Base-by-base conservation (phyloP, 805 yeast species). In the Wickerhamiella azyma region DNA sequence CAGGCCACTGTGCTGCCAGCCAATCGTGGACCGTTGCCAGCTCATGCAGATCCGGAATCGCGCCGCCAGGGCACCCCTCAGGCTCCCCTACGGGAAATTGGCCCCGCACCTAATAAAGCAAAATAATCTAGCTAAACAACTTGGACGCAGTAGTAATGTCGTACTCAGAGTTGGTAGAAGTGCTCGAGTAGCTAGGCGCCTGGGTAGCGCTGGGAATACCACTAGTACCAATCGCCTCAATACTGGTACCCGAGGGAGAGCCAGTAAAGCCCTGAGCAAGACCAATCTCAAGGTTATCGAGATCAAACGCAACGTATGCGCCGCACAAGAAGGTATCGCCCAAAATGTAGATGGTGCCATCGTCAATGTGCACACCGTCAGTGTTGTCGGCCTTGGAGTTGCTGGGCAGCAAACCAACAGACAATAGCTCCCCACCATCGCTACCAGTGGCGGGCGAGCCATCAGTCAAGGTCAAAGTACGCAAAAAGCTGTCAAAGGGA, bases 251-350 rank as follows among this genome's bases (percentile, higher is more conserved):
- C 4, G 16, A 5, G n/a, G 33, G 16, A 2, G 10, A 3, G n/a
- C 45, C 40, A 16, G 54, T 46, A 3, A 29, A 50, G 24, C 72
- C 70, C 51, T 70, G 74, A 13, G 79, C 85, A 46, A 81, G 52
- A 1, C 79, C 74, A 30, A 81, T 64, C 55, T 71, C 66, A 37
- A 57, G 59, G 52, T 69, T 71, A 26, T 77, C 82, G 42, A 79
- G 63, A 57, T 81, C 81, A 58, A 71, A 78, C 16, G 79, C 84
- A 26, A 74, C 70, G 56, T 81, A 82, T 3, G 79, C 79, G 36
- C 72, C 69, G 47, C 82, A 68, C 48, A 81, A 62, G 56, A 81
- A 72, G 41, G 73, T 68, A 56, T 79, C 85, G 9, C 88, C 89
- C 36, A 81, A 64, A 46, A 77, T 66, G 39, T 52, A 45, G 66